Evolutionary conservation across 768 basidiomycete species (phyloP), one percentile per base, ranked within the genome.

Genomic region (Thelephora aurantiotincta): DNA sequence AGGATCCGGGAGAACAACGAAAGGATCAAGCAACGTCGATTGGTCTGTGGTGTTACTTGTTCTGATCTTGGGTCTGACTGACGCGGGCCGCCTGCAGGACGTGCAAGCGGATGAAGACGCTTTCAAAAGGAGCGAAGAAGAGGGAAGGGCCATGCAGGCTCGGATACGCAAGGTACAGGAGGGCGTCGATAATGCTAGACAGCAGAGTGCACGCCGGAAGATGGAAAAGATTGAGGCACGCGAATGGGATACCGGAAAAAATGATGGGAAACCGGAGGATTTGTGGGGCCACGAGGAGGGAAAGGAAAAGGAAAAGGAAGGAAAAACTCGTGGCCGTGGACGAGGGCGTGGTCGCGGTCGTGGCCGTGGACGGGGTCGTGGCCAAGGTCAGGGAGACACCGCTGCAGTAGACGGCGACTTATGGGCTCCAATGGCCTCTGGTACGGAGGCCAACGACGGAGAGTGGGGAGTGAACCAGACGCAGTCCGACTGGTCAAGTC

Each of bases 161-260:
- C 68, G 74, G 35, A 72, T 59, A 47, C 75, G 77, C 50, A 81
- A 78, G 58, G 71, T 81, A 35, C 87, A 89, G 62, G 75, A 78
- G 51, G 68, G 68, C 33, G 68, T 89, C 50, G 70, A 89, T 59
- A 73, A 72, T 23, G 73, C 82, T 33, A 77, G 86, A 23, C 82
- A 85, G 57, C 76, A 83, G 65, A 86, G 83, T 53, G 84, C 85
- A 46, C 77, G 75, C 54, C 70, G 81, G 33, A 90, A 90, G 66
- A 68, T 88, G 73, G 83, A 82, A n/a, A 86, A 81, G 66, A 71
- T 77, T 19, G 77, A 76, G 56, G 77, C 65, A 52, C 74, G 87
- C 13, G 87, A 90, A 66, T 90, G 87, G 87, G 87, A 90, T 60
- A 80, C 83, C 23, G 82, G 77, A 16, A 90, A 90, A 55, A 61